These are phyloP conservation scores for Tetrahymena thermophila DNA, from an alignment of 73 alveolate genomes.

Conservation along the genomic window DNA sequence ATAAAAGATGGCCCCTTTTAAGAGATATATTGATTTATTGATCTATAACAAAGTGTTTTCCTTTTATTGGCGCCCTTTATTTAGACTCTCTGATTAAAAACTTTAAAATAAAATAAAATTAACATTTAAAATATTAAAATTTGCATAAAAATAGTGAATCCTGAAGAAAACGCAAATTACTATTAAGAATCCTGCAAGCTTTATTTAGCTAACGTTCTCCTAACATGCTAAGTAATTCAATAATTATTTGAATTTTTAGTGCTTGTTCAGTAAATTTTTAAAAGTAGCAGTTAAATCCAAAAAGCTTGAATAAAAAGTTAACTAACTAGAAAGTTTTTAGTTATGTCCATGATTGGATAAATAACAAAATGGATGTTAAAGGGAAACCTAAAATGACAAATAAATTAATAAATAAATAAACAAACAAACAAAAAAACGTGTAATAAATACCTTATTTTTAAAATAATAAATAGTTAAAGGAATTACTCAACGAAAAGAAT, in stretches of 20 bases:
- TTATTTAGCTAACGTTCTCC: slow-evolving; percentile 37
- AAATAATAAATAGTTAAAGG: slow-evolving; percentile 20
- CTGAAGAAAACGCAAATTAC: slow-evolving; percentile 32
- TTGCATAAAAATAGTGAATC: not conserved
- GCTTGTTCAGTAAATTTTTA: not conserved
- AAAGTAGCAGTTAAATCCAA: not conserved
- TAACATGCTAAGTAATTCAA: not conserved
- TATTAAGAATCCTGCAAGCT: slow-evolving; percentile 31
- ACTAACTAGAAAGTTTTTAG: not conserved
- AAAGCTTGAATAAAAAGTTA: not conserved
- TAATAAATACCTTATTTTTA: not conserved
- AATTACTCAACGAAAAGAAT: slow-evolving; percentile 41
- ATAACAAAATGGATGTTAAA: not conserved
- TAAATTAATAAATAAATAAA: too few species aligned
- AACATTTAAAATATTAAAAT: not conserved
- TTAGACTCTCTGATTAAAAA: too few species aligned
- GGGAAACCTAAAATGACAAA: too few species aligned
- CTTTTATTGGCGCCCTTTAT: too few species aligned
- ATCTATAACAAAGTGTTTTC: too few species aligned
- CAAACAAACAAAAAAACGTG: too few species aligned
- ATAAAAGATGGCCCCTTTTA: too few species aligned
- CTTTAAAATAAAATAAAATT: not conserved
- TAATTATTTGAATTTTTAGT: not conserved
- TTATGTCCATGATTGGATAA: not conserved
- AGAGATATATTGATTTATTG: too few species aligned